Base-by-base conservation (phyloP, 2,329 filamentous ascomycete genomes). In the Orbilia oligospora region DNA sequence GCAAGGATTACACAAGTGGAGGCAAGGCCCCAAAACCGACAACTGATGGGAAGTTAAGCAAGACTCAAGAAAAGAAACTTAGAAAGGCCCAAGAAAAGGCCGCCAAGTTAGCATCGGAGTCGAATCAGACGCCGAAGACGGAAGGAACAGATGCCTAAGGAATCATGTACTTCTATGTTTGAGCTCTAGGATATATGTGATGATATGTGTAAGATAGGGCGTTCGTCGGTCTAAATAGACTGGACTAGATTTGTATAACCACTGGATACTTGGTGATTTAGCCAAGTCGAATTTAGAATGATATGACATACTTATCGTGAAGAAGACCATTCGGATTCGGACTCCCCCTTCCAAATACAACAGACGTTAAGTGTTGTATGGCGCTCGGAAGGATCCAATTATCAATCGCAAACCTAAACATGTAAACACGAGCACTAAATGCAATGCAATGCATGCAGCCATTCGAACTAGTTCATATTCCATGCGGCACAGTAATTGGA, bases 21-120 rank as follows among this genome's bases (percentile, higher is more conserved):
- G 38, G 20, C n/a, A 71, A 68, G n/a, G 75, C 63, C 1, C 75
- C 75, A 18, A 78, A 69, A 16, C 51, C 63, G 12, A 44, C 41
- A 30, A 18, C 33, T 10, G 72, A 71, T 67, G 75, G 75, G 1
- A 78, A 78, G 48, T 27, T 78, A 18, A 78, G 75, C 36, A 78
- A 72, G 46, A 72, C 30, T n/a, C 75, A 78, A 44, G 75, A 78
- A 58, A 78, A 69, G 49, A 78, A 78, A 55, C 75, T 58, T 20
- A 71, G 48, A 30, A 78, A 72, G 63, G 75, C 75, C 5, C 68
- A 69, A 49, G 75, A 78, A 49, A 78, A 78, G 22, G 75, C 75
- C 8, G 67, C 75, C 41, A 64, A 46, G 33, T 10, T 53, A 36
- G 68, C 67, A 41, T 55, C 53, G 24, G 58, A 66, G 27, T 53